A percentile compares a stretch with the other conserved stretches of the same genome.
These are phyloP conservation scores for Gynochthodes officinalis DNA, from an alignment of 257 asterid genomes.

Conservation along the genomic window DNA sequence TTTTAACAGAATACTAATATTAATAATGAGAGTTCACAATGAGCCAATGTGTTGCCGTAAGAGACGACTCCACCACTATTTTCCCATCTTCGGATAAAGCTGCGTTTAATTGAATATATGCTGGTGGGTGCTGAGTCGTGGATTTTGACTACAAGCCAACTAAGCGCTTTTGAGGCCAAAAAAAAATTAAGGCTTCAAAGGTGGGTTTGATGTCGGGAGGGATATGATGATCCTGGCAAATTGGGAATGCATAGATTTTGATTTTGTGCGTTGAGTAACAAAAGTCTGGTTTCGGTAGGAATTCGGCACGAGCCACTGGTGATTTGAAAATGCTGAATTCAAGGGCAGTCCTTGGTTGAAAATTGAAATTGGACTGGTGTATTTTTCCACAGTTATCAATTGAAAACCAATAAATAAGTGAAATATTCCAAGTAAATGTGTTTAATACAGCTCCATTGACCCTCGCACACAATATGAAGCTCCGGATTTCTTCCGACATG, in stretches of 20 bases:
- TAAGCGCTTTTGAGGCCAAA: background rate
- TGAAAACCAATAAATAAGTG: background rate
- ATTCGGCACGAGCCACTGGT: background rate
- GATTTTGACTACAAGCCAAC: background rate
- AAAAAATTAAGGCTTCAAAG: background rate
- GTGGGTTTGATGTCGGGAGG: conserved; percentile 11
- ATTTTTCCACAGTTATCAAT: too few species aligned
- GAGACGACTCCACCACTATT: too few species aligned
- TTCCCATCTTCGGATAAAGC: background rate
- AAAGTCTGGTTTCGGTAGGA: background rate
- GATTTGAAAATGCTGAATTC: background rate
- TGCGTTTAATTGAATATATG: too few species aligned
- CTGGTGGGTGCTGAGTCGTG: too few species aligned
- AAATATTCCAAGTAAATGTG: conserved; percentile 2
- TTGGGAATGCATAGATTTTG: too few species aligned
- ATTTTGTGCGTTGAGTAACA: background rate
- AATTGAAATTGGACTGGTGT: background rate
- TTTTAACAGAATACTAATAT: too few species aligned
- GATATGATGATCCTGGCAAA: too few species aligned
- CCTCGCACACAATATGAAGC: background rate
- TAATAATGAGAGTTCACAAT: too few species aligned
- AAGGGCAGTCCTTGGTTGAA: background rate
- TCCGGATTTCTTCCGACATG: conserved; percentile 15
- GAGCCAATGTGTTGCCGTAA: too few species aligned
- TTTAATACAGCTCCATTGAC: background rate